These are phyloP conservation scores for Colletotrichum melonis DNA, from an alignment of 2,329 filamentous ascomycete species.

Conservation along the genomic window DNA sequence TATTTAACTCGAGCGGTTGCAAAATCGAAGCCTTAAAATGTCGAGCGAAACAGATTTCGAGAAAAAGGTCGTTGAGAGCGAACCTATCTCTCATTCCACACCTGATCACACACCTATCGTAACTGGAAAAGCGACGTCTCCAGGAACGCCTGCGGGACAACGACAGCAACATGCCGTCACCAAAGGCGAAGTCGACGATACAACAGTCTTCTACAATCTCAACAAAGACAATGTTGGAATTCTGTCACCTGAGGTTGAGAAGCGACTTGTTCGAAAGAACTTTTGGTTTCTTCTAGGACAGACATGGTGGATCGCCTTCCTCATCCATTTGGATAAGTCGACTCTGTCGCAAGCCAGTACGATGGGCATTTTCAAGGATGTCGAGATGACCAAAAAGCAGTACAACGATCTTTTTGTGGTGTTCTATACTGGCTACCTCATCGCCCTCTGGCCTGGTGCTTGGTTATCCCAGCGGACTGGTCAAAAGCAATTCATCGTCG, in stretches of 20 bases:
- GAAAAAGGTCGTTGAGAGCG: too few relatives aligned
- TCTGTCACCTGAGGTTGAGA: constrained; percentile 25
- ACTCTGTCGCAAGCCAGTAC: constrained; percentile 39
- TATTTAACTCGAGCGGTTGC: too few relatives aligned
- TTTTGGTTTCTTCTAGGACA: constrained; percentile 40
- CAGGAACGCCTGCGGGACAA: background rate
- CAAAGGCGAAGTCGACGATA: constrained; percentile 38
- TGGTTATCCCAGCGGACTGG: constrained; percentile 38
- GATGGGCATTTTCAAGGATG: constrained; percentile 42
- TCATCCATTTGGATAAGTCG: constrained; percentile 42
- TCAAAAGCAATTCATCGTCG: constrained; percentile 40
- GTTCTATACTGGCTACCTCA: constrained; percentile 40
- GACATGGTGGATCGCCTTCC: constrained; percentile 34
- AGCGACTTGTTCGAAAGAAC: constrained; percentile 37
- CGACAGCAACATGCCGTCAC: constrained; percentile 19
- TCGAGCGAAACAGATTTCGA: too few relatives aligned
- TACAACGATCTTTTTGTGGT: constrained; percentile 40
- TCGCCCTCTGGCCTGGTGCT: constrained; percentile 40
- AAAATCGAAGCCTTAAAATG: too few relatives aligned
- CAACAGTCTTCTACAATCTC: constrained; percentile 39
- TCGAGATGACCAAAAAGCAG: constrained; percentile 38
- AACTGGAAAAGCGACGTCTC: background rate
- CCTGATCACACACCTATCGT: background rate
- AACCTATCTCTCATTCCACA: background rate
- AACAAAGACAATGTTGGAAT: constrained; percentile 35